Base-by-base conservation (phyloP, 371 early-diverging fungal genomes). In the Apophysomyces sp. region DNA sequence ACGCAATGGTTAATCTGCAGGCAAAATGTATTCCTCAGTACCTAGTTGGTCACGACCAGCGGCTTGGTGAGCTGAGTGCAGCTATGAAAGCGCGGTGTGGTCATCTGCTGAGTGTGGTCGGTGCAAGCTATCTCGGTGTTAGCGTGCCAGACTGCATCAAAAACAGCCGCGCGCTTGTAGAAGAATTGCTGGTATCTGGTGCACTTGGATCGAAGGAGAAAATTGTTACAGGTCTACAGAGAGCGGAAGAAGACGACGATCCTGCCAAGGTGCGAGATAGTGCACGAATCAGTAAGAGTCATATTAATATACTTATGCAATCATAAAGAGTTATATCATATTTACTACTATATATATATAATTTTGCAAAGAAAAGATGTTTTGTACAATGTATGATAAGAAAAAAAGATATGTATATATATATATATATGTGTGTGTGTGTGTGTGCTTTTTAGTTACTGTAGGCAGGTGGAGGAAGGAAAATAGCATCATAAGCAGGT, bases 21-120 rank as follows among this genome's bases (percentile, higher is more conserved):
- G 61, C 67, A 3, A 73, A 87, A n/a, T 97, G 98, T 69, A 96
- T 97, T 52, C 96, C 97, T 8, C 92, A 95, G 61, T 96, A 95
- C 66, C 61, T 77, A 0, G 93, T 95, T 0, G 96, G 95, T 0
- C 96, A 97, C 63, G 57, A 80, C 29, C 77, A 83, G 13, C 73
- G 89, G 32, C 72, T 97, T 63, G 59, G 73, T 24, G 72, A 72
- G 18, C 67, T 96, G 61, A 86, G 92, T 57, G 72, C 79, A 37
- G 76, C 72, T 0, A 18, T 75, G 5, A 65, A 72, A 49, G 61
- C 86, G 1, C 55, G 68, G 1, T 71, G 68, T 26, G 82, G 85
- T 12, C 84, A 83, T 41, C 56, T 60, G n/a, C 62, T 95, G 65
- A 87, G 88, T 44, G 82, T 95, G 6, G 82, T 85, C 0, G 96